phyloP scores from a whole-genome alignment of 1,139 yeast species.

The Debaryomyces nepalensis region DNA sequence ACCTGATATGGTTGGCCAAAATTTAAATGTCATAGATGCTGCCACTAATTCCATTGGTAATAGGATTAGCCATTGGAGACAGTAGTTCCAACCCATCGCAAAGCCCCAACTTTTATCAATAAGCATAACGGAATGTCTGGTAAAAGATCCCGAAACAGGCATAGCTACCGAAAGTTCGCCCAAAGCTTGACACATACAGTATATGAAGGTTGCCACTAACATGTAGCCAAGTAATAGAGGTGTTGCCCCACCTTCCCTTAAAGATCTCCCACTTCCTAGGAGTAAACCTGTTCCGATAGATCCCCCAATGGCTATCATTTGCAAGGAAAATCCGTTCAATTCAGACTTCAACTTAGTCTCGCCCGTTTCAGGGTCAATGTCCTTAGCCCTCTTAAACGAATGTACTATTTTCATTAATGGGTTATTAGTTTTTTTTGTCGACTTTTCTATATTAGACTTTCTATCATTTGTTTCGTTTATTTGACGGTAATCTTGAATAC shows the following conservation, averaged over 20 bases:
- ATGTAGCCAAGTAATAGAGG: slow-evolving; percentile 14
- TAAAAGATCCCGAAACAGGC: slow-evolving; percentile 29
- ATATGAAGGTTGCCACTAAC: slow-evolving; percentile 25
- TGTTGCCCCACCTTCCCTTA: slow-evolving; percentile 20
- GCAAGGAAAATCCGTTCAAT: slow-evolving; percentile 21
- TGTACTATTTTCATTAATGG: slow-evolving; percentile 14
- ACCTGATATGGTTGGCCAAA: slow-evolving; percentile 23
- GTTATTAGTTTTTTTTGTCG: slow-evolving; percentile 6
- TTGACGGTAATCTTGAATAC: background rate
- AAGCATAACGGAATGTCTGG: slow-evolving; percentile 25
- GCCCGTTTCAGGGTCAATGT: slow-evolving; percentile 15
- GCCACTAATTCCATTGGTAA: slow-evolving; percentile 31
- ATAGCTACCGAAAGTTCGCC: slow-evolving; percentile 30
- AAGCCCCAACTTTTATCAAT: slow-evolving; percentile 31
- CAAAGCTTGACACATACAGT: slow-evolving; percentile 28
- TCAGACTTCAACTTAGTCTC: slow-evolving; percentile 14
- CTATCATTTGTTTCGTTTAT: background rate
- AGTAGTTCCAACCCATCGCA: slow-evolving; percentile 33
- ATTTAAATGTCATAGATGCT: slow-evolving; percentile 27
- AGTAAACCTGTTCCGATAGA: slow-evolving; percentile 27
- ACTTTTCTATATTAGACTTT: background rate
- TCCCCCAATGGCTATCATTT: slow-evolving; percentile 32
- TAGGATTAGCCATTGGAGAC: slow-evolving; percentile 27
- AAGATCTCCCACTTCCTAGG: slow-evolving; percentile 19
- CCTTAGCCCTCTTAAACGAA: slow-evolving; percentile 20